Percentiles rank a stretch among this genome's conserved stretches.
Evolutionary conservation across 2,329 filamentous ascomycete genomes (phyloP).

Genomic region (Hymenoscyphus albidus): DNA sequence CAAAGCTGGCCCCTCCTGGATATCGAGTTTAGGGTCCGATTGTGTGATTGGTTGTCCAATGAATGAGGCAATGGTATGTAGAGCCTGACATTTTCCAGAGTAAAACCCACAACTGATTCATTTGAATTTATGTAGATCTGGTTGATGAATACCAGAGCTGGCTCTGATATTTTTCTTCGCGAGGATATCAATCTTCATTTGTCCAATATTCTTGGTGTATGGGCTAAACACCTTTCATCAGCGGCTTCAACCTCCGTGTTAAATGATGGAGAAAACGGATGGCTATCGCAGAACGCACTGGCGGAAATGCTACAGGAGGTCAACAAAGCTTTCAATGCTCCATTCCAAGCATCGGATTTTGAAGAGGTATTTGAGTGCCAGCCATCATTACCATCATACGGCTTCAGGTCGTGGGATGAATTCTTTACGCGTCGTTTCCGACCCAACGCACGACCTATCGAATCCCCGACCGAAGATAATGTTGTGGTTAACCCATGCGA

Average conservation of each 20-base stretch:
- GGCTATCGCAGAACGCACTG: background rate
- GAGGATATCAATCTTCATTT: background rate
- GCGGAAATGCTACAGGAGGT: background rate
- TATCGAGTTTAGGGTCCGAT: no score
- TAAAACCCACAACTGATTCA: no score
- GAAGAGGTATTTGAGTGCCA: constrained; percentile 61
- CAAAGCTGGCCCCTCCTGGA: no score
- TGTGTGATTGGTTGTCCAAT: no score
- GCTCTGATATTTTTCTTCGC: background rate
- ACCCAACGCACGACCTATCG: constrained; percentile 51
- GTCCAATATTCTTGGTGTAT: background rate
- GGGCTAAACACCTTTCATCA: background rate
- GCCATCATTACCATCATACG: constrained; percentile 48
- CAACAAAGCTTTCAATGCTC: background rate
- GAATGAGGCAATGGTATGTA: no score
- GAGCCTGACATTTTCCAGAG: no score
- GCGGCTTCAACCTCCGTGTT: background rate
- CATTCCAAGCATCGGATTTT: constrained; percentile 36
- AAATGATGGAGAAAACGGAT: background rate
- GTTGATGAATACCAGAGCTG: background rate
- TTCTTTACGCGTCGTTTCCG: constrained; percentile 62
- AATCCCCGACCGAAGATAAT: constrained; percentile 48
- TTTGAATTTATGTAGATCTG: background rate
- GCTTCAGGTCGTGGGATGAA: constrained; percentile 64
- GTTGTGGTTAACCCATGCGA: constrained; percentile 64